Evolutionary conservation across 305 asterid species (phyloP).

Genomic region (Andrographis paniculata): DNA sequence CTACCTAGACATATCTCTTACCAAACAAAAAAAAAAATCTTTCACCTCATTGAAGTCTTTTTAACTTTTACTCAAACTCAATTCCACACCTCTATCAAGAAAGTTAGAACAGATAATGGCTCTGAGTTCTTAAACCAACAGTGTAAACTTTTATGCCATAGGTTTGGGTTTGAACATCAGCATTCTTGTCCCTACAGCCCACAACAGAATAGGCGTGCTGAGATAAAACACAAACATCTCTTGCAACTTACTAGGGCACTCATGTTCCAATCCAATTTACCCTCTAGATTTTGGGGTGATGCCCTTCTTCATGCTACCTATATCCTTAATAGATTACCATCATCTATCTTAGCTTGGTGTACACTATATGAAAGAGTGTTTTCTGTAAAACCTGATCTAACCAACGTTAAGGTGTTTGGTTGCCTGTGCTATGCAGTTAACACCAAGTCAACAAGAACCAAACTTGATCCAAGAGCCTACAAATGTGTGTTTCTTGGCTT

Average conservation of each 20-base stretch:
- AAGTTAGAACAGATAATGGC: not conserved
- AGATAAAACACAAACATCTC: not conserved
- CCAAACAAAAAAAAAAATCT: not conserved
- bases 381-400: not conserved
- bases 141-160: not conserved
- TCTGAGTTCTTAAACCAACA: not conserved
- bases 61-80: not conserved
- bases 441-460: not conserved
- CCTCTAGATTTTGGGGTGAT: not conserved
- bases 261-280: not conserved
- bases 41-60: not conserved
- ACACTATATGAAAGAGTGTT: not conserved
- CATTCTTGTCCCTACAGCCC: not conserved
- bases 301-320: not conserved
- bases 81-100: not conserved
- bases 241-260: not conserved
- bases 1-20: not conserved
- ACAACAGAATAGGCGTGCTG: slow-evolving; percentile 1
- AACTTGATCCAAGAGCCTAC: not conserved
- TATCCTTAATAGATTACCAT: not conserved
- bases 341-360: not conserved
- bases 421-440: not conserved
- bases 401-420: not conserved
- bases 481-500: not conserved
- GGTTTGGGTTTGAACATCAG: not conserved